Base-by-base conservation (phyloP, 1,284 basidiomycete species). In the Cyathus pygmaeus region DNA sequence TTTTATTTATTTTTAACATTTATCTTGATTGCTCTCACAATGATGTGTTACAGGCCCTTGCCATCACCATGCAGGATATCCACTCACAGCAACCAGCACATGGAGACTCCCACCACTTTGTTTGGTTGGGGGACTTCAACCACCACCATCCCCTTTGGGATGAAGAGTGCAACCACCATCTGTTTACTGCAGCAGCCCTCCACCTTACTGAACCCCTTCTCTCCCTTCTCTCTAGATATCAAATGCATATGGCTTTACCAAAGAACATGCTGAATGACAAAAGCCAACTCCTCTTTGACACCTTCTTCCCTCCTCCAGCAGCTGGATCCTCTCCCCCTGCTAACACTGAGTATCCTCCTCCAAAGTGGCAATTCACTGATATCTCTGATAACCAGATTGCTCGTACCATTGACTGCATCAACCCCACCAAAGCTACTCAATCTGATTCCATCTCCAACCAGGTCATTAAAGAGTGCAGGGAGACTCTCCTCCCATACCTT, bases 131-230 rank as follows among this genome's bases (percentile, higher is more conserved):
- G 1, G 80, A 84, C 66, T 83, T 84, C 72, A 84, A 84, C 65
- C 66, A 75, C 0, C 83, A 85, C 59, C 79, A 84, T 67, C 77
- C 77, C 0, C 26, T 74, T 0, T 85, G 82, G 82, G 82, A 85
- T 4, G 65, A 73, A 2, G 56, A 61, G 1, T 13, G 59, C 0
- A 82, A 85, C 57, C 11, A 46, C 0, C 81, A 79, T 36, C 73
- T 81, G 0, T 75, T 82, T 59, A 78, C 74, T 36, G 7, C 33
- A 9, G 33, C 33, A 9, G 33, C 33, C 15, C 15, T 36, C 9
- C 33, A 15, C 7, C 15, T 36, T 7, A 15, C 33, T 9, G 33
- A 36, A 15, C 33, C 33, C 15, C 15, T 36, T 7, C 33, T 36
- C 15, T 36, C 33, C 15, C 33, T 51, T n/a, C 49, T 51, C 49